Evolutionary conservation across 805 yeast genomes (phyloP).

Genomic region (Zygosaccharomyces rouxii): DNA sequence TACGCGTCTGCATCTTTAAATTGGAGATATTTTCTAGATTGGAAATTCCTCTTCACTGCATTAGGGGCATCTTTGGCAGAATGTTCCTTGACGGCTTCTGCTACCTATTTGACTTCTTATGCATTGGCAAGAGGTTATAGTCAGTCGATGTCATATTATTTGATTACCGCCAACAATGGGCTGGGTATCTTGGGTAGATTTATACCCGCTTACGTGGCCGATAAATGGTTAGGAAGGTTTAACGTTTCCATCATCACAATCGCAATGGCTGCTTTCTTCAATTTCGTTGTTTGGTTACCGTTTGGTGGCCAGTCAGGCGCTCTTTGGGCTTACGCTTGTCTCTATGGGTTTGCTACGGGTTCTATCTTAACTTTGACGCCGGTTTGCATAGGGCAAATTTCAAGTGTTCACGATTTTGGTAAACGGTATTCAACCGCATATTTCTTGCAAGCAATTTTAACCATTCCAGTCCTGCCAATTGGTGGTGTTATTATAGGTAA

Average conservation of each 20-base stretch:
- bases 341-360: conserved; percentile 55
- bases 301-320: conserved; percentile 37
- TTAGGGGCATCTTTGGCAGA: conserved; percentile 46
- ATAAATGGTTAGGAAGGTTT: conserved; percentile 45
- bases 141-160: conserved; percentile 41
- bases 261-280: conserved; percentile 34
- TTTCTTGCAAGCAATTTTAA: conserved; percentile 50
- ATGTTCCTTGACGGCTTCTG: conserved; percentile 42
- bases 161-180: conserved; percentile 46
- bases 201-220: conserved; percentile 44
- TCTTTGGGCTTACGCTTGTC: conserved; percentile 42
- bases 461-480: conserved; percentile 46
- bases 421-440: conserved; percentile 55
- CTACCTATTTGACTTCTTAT: conserved; percentile 52
- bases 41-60: conserved; percentile 41
- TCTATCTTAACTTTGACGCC: conserved; percentile 56
- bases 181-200: conserved; percentile 45
- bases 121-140: conserved; percentile 46
- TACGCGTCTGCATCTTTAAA: conserved; percentile 30
- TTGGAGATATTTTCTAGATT: conserved; percentile 39
- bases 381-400: conserved; percentile 55
- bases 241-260: conserved; percentile 45
- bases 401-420: conserved; percentile 52
- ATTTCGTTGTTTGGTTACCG: conserved; percentile 42
- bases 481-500: conserved; percentile 46